Percentiles rank a stretch among this genome's conserved stretches.
Evolutionary conservation across 1,139 yeast species (phyloP).

Genomic region (Diutina catenulata): DNA sequence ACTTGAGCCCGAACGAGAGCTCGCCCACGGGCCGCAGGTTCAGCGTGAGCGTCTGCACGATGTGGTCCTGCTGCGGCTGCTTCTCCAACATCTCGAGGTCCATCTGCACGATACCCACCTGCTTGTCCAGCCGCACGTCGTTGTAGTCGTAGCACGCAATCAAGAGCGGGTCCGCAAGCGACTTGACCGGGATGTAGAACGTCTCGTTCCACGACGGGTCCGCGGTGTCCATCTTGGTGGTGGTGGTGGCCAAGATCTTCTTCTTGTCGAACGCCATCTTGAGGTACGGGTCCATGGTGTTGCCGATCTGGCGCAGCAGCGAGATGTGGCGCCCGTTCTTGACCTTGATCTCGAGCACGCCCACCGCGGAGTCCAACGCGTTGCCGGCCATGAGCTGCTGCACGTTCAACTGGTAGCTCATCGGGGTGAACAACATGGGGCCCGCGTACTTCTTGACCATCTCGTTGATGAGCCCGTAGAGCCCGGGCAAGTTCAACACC

Average conservation of each 20-base stretch:
- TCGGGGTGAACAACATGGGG: conserved; percentile 77
- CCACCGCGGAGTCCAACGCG: conserved; percentile 69
- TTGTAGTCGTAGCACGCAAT: conserved; percentile 64
- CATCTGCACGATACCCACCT: conserved; percentile 65
- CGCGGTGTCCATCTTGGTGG: conserved; percentile 49
- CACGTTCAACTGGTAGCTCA: conserved; percentile 82
- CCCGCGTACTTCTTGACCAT: conserved; percentile 81
- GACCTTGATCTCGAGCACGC: conserved; percentile 64
- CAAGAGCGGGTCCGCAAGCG: conserved; percentile 71
- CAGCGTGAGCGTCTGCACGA: conserved; percentile 50
- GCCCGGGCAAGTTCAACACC: conserved; percentile 74
- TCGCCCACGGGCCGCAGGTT: conserved; percentile 78
- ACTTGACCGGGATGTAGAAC: conserved; percentile 53
- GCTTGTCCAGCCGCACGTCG: conserved; percentile 69
- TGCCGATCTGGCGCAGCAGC: conserved; percentile 58
- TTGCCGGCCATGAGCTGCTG: conserved; percentile 87
- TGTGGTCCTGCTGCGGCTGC: conserved; percentile 38
- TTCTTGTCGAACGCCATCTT: conserved; percentile 51
- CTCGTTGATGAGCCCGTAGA: conserved; percentile 67
- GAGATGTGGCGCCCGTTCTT: conserved; percentile 57
- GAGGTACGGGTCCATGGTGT: conserved; percentile 83
- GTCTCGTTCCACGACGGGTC: conserved; percentile 81
- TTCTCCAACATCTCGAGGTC: conserved; percentile 60
- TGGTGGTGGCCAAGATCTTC: conserved; percentile 49
- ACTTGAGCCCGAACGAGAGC: conserved; percentile 56